Evolutionary conservation across 1,284 basidiomycete genomes (phyloP).

Genomic region (Naganishia sp.): DNA sequence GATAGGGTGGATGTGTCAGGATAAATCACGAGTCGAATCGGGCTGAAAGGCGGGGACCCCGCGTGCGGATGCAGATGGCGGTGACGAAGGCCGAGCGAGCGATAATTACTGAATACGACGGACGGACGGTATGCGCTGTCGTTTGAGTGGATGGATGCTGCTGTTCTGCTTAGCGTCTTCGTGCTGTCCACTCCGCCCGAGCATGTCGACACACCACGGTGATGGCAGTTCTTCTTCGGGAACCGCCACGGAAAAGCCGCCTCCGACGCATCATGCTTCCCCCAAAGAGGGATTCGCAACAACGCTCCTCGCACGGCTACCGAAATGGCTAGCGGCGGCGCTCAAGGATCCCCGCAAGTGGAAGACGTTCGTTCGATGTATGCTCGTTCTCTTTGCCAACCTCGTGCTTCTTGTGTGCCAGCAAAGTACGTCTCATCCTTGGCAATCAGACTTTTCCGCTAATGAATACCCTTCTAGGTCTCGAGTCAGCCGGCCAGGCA

Average conservation of each 20-base stretch:
- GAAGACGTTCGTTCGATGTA: slow-evolving; percentile 48
- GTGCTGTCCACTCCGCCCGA: not conserved
- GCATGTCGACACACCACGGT: too few species aligned
- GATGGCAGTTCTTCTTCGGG: not conserved
- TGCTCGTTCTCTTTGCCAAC: slow-evolving; percentile 43
- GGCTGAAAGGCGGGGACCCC: slow-evolving; percentile 4
- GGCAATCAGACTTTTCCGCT: not conserved
- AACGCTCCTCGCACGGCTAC: not conserved
- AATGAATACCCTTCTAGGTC: slow-evolving; percentile 30
- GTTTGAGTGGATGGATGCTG: not conserved
- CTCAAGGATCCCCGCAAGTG: slow-evolving; percentile 40
- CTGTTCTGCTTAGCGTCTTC: not conserved
- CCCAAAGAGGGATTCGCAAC: not conserved
- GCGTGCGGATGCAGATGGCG: slow-evolving; percentile 6
- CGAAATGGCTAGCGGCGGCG: slow-evolving; percentile 6
- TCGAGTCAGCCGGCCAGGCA: slow-evolving; percentile 41
- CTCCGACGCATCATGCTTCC: not conserved
- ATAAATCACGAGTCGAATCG: too few species aligned
- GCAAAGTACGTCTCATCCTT: not conserved
- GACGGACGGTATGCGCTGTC: too few species aligned
- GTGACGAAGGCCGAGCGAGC: not conserved
- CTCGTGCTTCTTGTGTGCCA: slow-evolving; percentile 43
- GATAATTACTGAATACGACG: too few species aligned
- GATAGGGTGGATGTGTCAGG: too few species aligned
- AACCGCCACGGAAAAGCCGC: not conserved